Percentiles rank a stretch among this genome's conserved stretches.
Conservation (phyloP, 2,329 filamentous ascomycete genomes). For the Stagonosporopsis vannaccii region DNA sequence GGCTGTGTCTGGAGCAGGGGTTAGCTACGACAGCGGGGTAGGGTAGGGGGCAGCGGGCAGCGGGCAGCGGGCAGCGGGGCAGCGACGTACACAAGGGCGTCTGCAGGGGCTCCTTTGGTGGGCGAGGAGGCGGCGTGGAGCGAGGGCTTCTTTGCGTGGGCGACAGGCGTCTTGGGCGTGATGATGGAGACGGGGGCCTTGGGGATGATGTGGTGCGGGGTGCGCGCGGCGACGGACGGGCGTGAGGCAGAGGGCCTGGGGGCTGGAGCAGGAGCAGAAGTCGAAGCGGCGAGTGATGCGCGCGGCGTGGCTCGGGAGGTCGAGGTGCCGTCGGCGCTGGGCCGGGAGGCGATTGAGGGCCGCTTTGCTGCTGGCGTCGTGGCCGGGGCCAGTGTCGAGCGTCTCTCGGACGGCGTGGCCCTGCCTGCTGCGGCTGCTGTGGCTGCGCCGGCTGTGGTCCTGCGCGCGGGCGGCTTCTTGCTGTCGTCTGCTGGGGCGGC, state of each 20-base stretch:
- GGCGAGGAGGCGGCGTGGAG: conserved; percentile 20
- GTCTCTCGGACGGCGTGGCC: conserved; percentile 34
- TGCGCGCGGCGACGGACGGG: conserved; percentile 29
- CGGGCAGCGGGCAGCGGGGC: no score
- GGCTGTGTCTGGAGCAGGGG: conserved; percentile 26
- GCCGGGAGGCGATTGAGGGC: conserved; percentile 36
- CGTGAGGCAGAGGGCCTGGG: conserved; percentile 32
- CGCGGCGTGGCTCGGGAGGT: conserved; percentile 32
- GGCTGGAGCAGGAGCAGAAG: conserved; percentile 2
- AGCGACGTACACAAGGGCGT: conserved; percentile 2
- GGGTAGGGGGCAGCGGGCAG: no score
- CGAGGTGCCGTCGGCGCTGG: conserved; percentile 22
- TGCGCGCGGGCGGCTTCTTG: conserved; percentile 40
- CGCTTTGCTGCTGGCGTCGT: conserved; percentile 37
- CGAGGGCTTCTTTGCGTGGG: conserved; percentile 43
- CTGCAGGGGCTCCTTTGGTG: conserved; percentile 19
- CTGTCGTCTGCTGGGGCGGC: conserved; percentile 37
- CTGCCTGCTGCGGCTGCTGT: conserved; percentile 31
- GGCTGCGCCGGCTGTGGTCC: conserved; percentile 30
- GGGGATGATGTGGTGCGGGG: conserved; percentile 28
- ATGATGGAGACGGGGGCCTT: conserved; percentile 28
- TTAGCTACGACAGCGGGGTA: background rate
- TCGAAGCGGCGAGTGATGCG: conserved; percentile 36
- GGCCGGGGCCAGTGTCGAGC: no score
- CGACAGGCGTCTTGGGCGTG: conserved; percentile 24